These are phyloP conservation scores for Eimeria maxima DNA, from an alignment of 169 alveolate genomes.

Conservation along the genomic window DNA sequence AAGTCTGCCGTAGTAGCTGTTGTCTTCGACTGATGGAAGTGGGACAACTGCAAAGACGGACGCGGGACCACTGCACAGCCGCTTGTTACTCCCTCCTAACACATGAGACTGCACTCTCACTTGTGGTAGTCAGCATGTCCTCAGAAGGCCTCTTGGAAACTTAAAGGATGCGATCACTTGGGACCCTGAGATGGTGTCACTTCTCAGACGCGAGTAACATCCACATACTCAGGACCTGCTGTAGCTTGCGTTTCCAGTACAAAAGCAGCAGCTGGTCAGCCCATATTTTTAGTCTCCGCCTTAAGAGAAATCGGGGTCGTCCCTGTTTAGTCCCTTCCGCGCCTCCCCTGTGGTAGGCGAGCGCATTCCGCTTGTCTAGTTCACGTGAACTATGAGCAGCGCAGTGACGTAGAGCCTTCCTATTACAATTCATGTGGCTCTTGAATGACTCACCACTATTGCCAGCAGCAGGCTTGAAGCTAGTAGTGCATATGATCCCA, in stretches of 20 bases:
- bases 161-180: background rate
- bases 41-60: background rate
- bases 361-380: background rate
- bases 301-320: background rate
- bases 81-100: background rate
- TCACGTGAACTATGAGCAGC: background rate
- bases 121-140: background rate
- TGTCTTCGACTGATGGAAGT: background rate
- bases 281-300: background rate
- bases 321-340: background rate
- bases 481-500: background rate
- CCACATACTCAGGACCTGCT: background rate
- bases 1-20: background rate
- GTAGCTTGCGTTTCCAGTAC: conserved; percentile 41
- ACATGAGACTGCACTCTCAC: background rate
- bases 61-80: background rate
- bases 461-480: background rate
- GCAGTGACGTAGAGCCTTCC: background rate
- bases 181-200: background rate
- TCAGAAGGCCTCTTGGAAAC: background rate
- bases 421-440: background rate
- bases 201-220: background rate
- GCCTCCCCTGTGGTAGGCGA: background rate
- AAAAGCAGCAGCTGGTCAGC: background rate
- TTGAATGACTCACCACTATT: background rate